Base-by-base conservation (phyloP, 2,329 filamentous ascomycete genomes). In the Colletotrichum liriopes region DNA sequence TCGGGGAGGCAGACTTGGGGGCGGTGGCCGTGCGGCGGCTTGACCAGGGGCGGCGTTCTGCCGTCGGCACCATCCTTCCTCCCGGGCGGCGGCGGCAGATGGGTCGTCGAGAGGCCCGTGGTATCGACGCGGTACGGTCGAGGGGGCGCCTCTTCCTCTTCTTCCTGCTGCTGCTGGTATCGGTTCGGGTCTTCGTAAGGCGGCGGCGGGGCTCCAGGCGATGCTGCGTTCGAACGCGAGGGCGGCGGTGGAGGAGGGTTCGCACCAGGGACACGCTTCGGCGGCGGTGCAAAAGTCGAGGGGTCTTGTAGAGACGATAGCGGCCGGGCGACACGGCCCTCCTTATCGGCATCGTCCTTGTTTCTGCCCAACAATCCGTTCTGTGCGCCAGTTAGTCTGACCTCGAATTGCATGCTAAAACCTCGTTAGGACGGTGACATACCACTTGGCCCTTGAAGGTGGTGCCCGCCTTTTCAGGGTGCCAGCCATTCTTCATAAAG, bases 221-320 rank as follows among this genome's bases (percentile, higher is more conserved):
- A 84, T 82, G 78, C 87, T 54, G 81, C 74, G 71, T 78, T 77
- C 37, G 80, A 80, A 47, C 83, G 67, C 14, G 76, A 70, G 5
- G 76, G 64, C 62, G 72, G 23, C 4, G 76, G 59, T 60, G 71
- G 23, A 29, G 74, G 58, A 12, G 73, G 68, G 18, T 75, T 69
- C 20, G 76, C 59, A 63, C 67, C 65, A 20, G 77, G 78, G 16
- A 79, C 81, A 73, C 89, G 93, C 77, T 90, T 95, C 0, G 95
- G 95, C 35, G 95, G 95, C 32, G 94, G 94, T 2, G 90, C 94
- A 79, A 97, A 98, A 20, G 90, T 89, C 1, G 89, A 81, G 1
- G 94, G 95, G 79, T 98, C 94, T 79, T 90, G 91, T 39, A 98
- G 87, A 4, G 90, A 86, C 11, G 90, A 86, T 54, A 97, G 83